These are phyloP conservation scores for Eimeria praecox DNA, from an alignment of 169 alveolate species.

Conservation along the genomic window DNA sequence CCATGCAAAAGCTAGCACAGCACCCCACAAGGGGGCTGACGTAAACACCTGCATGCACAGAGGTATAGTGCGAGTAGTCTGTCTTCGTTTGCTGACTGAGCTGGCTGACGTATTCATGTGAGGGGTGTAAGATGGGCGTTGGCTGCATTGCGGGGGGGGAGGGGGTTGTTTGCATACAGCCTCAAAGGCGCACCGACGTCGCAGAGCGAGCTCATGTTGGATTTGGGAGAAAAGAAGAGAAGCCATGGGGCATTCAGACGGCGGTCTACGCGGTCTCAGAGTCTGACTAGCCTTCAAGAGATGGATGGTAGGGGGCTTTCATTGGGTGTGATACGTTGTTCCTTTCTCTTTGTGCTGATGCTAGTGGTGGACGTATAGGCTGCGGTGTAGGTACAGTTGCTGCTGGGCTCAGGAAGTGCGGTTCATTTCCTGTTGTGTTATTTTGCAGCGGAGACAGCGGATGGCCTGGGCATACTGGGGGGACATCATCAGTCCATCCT, in stretches of 20 bases:
- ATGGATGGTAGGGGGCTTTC: constrained; percentile 10
- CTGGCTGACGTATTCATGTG: not conserved
- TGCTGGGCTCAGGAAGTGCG: not conserved
- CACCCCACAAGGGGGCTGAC: too few species aligned
- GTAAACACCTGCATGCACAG: not conserved
- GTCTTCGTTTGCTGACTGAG: not conserved
- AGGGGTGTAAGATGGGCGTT: not conserved
- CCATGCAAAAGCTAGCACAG: too few species aligned
- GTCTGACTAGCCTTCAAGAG: constrained; percentile 51
- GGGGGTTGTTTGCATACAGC: constrained; percentile 28
- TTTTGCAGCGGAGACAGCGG: constrained; percentile 4
- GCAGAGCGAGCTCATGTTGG: constrained; percentile 32
- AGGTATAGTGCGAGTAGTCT: not conserved
- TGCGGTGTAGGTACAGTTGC: not conserved
- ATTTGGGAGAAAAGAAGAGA: constrained; percentile 7
- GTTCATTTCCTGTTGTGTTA: not conserved
- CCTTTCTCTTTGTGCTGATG: not conserved
- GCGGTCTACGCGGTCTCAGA: constrained; percentile 68
- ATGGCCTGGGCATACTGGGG: not conserved
- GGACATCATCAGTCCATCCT: constrained; percentile 33
- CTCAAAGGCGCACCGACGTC: constrained; percentile 51
- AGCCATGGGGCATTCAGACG: constrained; percentile 28
- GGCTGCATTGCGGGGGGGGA: too few species aligned
- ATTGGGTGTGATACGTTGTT: not conserved
- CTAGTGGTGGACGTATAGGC: not conserved